Evolutionary conservation across 768 basidiomycete genomes (phyloP), one percentile per base, ranked within the genome.

Genomic region (Paxillus involutus): DNA sequence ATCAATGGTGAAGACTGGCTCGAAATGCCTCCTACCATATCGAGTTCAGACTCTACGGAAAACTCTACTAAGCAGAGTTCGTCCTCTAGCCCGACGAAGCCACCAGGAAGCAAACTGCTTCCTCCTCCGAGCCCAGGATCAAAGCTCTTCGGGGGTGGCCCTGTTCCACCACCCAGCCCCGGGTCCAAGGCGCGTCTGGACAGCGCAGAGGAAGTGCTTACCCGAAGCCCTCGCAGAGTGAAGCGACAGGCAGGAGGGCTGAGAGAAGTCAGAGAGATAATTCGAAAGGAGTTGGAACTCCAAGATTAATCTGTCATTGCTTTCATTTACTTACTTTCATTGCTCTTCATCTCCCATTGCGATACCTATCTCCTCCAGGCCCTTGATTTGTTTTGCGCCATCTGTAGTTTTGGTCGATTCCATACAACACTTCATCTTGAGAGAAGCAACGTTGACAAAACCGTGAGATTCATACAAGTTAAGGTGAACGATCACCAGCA

Each of bases 231-330:
- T 7, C 81, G 80, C 52, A 74, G 81, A 55, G 84, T 93, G 35
- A 87, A 83, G 64, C 77, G 76, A 26, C 88, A 91, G 63, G 79
- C 74, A 6, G 87, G 89, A 32, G 89, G 90, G 0, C 74, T 93
- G 60, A 78, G 91, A 37, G 82, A 89, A 66, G 90, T 92, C 32
- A 75, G 90, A 53, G 91, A 93, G 70, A 85, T 89, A 63, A 89
- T 93, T 64, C 79, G 89, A 61, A 76, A 79, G 58, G 91, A 92
- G 73, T 72, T 92, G 61, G 89, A 91, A 71, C 67, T 85, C 58
- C 76, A 84, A 49, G 88, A 89, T 52, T 77, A 63, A 67, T 54
- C 35, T 29, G 58, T n/a, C 56, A 55, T 32, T 69, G 65, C 67
- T 67, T 57, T 59, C 61, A 68, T 71, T 43, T 71, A 67, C 21